Base-by-base conservation (phyloP, 352 stramenopile species). In the Nothophytophthora sp. region DNA sequence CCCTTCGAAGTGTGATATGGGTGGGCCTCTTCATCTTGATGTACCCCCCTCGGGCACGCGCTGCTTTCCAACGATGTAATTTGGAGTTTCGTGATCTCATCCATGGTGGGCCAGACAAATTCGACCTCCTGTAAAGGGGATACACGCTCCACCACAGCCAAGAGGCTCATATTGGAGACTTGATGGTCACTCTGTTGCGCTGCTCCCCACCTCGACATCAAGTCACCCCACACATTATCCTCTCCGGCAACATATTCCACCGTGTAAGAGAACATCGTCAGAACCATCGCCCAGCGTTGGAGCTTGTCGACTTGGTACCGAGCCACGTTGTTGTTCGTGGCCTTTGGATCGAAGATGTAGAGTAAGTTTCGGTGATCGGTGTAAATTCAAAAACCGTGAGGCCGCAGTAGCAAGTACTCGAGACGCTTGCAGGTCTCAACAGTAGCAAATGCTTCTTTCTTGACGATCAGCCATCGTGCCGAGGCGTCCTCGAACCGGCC, bases 281-380 rank as follows among this genome's bases (percentile, higher is more conserved):
- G 32, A 2, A 36, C 43, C 1, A 51, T 38, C 2, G 60, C 42
- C 65, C 60, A 75, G 2, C 60, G 38, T 35, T 64, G 45, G 4
- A 71, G 36, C 41, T 75, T 75, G 49, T 71, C 51, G 0, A 51
- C 66, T 27, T 69, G 56, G 42, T 56, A 63, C 13, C 38, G 27
- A 9, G 58, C 46, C 10, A 50, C 25, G 13, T 49, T 37, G 2
- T 0, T 34, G 12, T 20, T 13, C 3, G 50, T 28, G 8, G 33
- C 52, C 22, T 41, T 12, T 10, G 35, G 35, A 25, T 41, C 18
- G 16, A 63, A 59, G 1, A 63, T 32, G 23, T 62, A 39, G 24
- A 56, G 51, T 0, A 60, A 34, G 24, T 54, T 61, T 16, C 41
- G 44, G 30, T 58, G 59, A n/a, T 63, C 51, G 13, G 38, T 55